Evolutionary conservation across 257 asterid species (phyloP), one percentile per base, ranked within the genome.

Genomic region (Forsythia viridissima): DNA sequence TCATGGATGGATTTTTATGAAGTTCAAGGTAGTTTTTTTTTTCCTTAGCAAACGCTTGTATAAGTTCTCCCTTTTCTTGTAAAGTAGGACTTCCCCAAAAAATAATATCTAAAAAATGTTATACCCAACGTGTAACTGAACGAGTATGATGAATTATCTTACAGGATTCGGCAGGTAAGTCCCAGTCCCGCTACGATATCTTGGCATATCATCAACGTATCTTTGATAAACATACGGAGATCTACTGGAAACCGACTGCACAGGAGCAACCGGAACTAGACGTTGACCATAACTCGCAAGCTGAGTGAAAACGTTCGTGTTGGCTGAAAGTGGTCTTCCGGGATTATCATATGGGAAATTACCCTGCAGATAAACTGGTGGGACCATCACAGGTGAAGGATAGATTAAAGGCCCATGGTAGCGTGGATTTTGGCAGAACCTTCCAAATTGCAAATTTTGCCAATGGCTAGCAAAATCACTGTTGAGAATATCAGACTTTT

Each of bases 121-220:
- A 41, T 65, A 69, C 40, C 37, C 44, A 36, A 77, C 20, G 16
- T 61, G 68, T 66, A 82, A 73, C 67, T 24, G 34, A 79, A 12
- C 73, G 38, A 70, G 66, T 63, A 80, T 76, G 76, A 79, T 12
- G 78, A 68, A 78, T 37, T 24, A 82, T 77, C 98, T 93, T 87
- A 96, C 99, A 79, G 96, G 97, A 90, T 94, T 92, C 24, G 99
- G 99, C 83, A 93, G 89, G 87, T 93, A 96, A 44, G 97, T 93
- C 80, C 99, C 99, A 34, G 99, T 96, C 86, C 99, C 99, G 30
- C 92, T 89, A 72, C 96, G 97, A 75, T 88, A 88, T 86, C 97
- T 88, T 38, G 97, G 98, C 86, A 90, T 79, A 72, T 90, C 97
- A 79, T 96, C 98, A 38, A 82, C 81, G 81, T 86, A 89, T 34